Evolutionary conservation across 2,329 filamentous ascomycete genomes (phyloP).

Genomic region (Phialophora tarda): DNA sequence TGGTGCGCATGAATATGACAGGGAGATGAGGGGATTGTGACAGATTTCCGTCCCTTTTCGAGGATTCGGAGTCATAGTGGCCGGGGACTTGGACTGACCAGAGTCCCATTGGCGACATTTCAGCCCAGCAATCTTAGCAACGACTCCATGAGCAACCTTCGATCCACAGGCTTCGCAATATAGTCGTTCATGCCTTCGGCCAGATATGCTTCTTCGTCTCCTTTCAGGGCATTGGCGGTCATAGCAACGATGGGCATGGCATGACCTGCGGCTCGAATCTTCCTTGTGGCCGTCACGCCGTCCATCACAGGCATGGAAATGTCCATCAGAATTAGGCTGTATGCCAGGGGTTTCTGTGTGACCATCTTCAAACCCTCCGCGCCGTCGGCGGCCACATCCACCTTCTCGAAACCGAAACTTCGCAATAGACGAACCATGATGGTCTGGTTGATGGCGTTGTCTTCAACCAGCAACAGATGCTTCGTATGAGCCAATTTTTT

Average conservation of each 20-base stretch:
- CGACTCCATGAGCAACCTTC: conserved; percentile 28
- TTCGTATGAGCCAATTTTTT: conserved; percentile 49
- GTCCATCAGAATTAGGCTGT: conserved; percentile 43
- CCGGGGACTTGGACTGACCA: neutral
- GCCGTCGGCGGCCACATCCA: conserved; percentile 75
- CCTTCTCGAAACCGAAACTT: conserved; percentile 60
- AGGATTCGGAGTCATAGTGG: neutral
- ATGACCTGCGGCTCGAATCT: conserved; percentile 41
- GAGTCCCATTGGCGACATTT: neutral
- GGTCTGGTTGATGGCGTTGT: conserved; percentile 52
- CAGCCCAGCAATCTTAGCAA: conserved; percentile 30
- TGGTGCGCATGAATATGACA: neutral
- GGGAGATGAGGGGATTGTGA: neutral
- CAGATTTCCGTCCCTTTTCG: neutral
- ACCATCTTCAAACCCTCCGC: conserved; percentile 73
- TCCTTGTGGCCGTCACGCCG: conserved; percentile 43
- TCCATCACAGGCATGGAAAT: conserved; percentile 49
- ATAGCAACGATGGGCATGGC: conserved; percentile 42
- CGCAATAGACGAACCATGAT: conserved; percentile 64
- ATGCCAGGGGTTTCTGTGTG: conserved; percentile 72
- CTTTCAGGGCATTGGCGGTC: conserved; percentile 43
- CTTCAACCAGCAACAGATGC: conserved; percentile 50
- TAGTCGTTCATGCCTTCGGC: conserved; percentile 45
- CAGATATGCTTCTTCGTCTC: conserved; percentile 43
- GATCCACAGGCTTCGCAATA: conserved; percentile 44